Conservation (phyloP, 2,329 filamentous ascomycete genomes). For the Colletotrichum brevisporum region DNA sequence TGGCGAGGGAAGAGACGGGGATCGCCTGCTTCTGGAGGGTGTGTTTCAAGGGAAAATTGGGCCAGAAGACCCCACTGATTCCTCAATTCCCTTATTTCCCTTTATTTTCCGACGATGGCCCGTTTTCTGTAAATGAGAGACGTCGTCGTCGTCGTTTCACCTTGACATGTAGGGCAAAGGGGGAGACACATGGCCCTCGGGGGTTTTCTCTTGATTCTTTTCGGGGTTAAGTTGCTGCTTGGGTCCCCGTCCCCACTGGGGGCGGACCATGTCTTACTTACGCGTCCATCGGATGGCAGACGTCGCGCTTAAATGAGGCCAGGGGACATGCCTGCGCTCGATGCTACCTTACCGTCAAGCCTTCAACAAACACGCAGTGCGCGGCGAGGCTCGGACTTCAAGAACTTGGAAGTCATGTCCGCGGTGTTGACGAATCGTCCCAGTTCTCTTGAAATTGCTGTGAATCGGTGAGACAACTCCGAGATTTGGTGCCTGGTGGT, state of each 20-base stretch:
- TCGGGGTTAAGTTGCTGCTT: conserved; percentile 1
- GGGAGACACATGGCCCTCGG: neutral
- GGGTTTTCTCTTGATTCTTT: neutral
- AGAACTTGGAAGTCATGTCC: conserved; percentile 9
- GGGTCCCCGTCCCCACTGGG: neutral
- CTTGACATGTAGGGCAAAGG: conserved; percentile 11
- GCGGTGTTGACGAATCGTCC: conserved; percentile 11
- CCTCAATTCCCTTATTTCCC: neutral
- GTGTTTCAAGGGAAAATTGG: conserved; percentile 33
- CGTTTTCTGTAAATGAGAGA: conserved; percentile 31
- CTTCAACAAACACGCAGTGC: conserved; percentile 5
- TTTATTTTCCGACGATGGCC: conserved; percentile 31
- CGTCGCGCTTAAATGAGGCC: conserved; percentile 35
- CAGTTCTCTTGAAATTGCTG: neutral
- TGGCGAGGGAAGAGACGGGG: neutral
- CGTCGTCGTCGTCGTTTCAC: conserved; percentile 31
- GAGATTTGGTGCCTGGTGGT: neutral
- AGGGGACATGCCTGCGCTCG: conserved; percentile 30
- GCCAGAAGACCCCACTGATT: conserved; percentile 2
- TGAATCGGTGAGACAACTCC: conserved; percentile 8
- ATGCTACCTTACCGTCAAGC: neutral
- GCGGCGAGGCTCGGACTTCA: neutral
- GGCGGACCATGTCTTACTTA: conserved; percentile 29
- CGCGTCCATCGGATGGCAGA: conserved; percentile 29
- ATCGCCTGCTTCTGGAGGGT: neutral